phyloP scores from a whole-genome alignment of 345 rosid genomes.

The Mercurialis annua region DNA sequence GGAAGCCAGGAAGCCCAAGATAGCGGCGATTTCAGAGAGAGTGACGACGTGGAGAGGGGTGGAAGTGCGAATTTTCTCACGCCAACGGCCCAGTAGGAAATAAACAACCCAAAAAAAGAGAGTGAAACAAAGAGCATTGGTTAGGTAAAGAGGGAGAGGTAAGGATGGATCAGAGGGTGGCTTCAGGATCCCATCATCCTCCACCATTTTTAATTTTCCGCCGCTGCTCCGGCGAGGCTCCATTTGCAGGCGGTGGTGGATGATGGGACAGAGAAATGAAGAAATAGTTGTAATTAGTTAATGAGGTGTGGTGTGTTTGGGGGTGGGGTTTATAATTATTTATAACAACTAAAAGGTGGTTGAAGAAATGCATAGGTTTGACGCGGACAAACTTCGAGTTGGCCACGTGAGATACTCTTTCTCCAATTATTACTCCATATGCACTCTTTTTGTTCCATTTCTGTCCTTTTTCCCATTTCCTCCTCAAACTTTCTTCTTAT shows the following conservation, averaged over 20 bases:
- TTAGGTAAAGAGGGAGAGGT: conserved; percentile 22
- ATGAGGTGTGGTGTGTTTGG: no score
- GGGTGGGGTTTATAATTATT: no score
- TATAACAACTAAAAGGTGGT: no score
- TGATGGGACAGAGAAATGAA: neutral
- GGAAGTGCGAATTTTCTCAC: conserved; percentile 40
- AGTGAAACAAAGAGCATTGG: conserved; percentile 30
- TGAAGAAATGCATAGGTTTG: neutral
- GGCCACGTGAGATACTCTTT: no score
- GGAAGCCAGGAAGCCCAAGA: conserved; percentile 28
- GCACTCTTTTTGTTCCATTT: no score
- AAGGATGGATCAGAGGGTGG: conserved; percentile 14
- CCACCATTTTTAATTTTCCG: conserved; percentile 1
- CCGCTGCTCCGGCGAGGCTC: conserved; percentile 24
- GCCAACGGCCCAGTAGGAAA: conserved; percentile 41
- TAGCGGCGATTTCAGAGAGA: conserved; percentile 29
- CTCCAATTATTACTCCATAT: no score
- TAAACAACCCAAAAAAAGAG: conserved; percentile 37
- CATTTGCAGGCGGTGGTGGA: conserved; percentile 15
- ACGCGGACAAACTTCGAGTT: neutral
- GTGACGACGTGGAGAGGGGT: conserved; percentile 36
- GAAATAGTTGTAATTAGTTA: no score
- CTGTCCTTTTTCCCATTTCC: no score
- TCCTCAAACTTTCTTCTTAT: no score
- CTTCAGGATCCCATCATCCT: conserved; percentile 1